These are phyloP conservation scores for Solanum gandarillasii DNA, from an alignment of 257 asterid genomes.

Conservation along the genomic window DNA sequence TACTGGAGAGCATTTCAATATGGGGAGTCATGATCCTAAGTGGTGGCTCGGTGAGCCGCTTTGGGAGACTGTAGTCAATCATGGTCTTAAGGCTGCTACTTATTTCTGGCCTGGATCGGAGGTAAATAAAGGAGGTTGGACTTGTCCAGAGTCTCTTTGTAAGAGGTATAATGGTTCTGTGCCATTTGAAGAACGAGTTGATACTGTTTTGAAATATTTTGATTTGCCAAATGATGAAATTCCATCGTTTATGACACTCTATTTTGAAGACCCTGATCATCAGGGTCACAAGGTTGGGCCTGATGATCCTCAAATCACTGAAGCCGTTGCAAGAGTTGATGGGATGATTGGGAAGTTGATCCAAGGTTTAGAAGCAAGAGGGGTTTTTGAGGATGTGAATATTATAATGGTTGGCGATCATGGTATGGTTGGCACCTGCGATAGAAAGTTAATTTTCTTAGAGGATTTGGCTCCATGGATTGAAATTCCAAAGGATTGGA, in stretches of 20 bases:
- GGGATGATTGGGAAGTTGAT: slow-evolving; percentile 44
- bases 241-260: slow-evolving; percentile 54
- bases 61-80: slow-evolving; percentile 59
- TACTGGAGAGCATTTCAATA: slow-evolving; percentile 39
- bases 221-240: slow-evolving; percentile 46
- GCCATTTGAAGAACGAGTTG: slow-evolving; percentile 59
- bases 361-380: slow-evolving; percentile 44
- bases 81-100: slow-evolving; percentile 57
- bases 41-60: slow-evolving; percentile 89
- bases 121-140: slow-evolving; percentile 54
- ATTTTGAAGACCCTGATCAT: slow-evolving; percentile 70
- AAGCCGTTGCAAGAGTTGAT: slow-evolving; percentile 43
- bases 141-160: slow-evolving; percentile 38
- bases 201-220: slow-evolving; percentile 46
- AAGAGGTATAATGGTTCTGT: slow-evolving; percentile 44
- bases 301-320: slow-evolving; percentile 47
- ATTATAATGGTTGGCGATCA: slow-evolving; percentile 63
- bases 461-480: slow-evolving; percentile 52
- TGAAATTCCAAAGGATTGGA: slow-evolving; percentile 40
- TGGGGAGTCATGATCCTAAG: slow-evolving; percentile 46
- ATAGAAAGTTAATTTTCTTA: slow-evolving; percentile 43
- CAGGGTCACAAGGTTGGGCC: slow-evolving; percentile 74
- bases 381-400: slow-evolving; percentile 52
- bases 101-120: slow-evolving; percentile 81
- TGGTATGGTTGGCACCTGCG: slow-evolving; percentile 78